phyloP scores from a whole-genome alignment of 192 early-diverging fungal genomes.

The Umbelopsis sp. region DNA sequence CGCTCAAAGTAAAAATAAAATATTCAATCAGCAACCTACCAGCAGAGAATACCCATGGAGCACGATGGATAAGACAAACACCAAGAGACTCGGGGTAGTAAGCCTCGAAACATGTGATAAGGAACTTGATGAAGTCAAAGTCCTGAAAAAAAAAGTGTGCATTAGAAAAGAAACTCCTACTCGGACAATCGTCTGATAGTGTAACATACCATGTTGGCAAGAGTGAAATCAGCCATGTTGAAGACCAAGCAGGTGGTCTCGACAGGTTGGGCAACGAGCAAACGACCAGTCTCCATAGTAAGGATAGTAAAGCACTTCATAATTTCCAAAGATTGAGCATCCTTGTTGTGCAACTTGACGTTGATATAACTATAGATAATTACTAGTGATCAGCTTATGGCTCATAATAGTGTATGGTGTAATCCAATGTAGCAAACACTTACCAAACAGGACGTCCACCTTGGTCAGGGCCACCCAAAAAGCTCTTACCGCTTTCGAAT shows the following conservation, averaged over 20 bases:
- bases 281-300: conserved; percentile 74
- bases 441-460: conserved; percentile 55
- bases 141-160: conserved; percentile 46
- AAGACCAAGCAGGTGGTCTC: conserved; percentile 78
- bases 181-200: background rate
- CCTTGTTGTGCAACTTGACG: conserved; percentile 53
- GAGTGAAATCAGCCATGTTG: conserved; percentile 76
- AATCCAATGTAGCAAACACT: conserved; percentile 25
- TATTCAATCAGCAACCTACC: conserved; percentile 27
- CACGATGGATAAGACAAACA: conserved; percentile 78
- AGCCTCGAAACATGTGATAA: conserved; percentile 79
- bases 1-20: background rate
- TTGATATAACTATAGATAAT: conserved; percentile 49
- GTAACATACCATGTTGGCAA: conserved; percentile 64
- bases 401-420: background rate
- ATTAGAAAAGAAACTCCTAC: background rate
- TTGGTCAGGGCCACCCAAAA: conserved; percentile 53
- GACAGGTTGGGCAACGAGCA: conserved; percentile 66
- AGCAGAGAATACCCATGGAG: conserved; percentile 86
- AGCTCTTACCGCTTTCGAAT: conserved; percentile 52
- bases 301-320: conserved; percentile 70
- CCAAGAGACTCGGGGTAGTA: conserved; percentile 93
- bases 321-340: conserved; percentile 63
- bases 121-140: conserved; percentile 74
- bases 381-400: background rate